Conservation (phyloP, 2,329 filamentous ascomycete species). For the Claviceps sp. region DNA sequence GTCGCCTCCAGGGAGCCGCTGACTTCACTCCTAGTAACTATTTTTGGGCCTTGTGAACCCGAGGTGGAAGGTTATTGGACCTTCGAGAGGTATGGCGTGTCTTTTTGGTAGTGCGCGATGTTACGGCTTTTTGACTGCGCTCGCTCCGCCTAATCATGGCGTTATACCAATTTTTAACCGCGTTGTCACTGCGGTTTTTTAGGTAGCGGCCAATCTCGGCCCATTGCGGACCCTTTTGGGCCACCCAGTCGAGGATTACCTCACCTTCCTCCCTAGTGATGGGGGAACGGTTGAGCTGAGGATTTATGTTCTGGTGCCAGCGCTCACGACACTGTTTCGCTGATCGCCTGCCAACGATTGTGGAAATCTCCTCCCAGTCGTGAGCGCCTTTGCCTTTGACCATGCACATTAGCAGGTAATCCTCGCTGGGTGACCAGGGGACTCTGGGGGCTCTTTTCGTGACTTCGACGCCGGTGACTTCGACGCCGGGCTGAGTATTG, state of each 20-base stretch:
- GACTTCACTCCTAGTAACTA: too few relatives aligned
- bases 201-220: slow-evolving; percentile 80
- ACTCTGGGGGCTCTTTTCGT: slow-evolving; percentile 34
- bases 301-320: slow-evolving; percentile 87
- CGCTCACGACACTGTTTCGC: slow-evolving; percentile 93
- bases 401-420: slow-evolving; percentile 54
- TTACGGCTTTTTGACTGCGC: slow-evolving; percentile 16
- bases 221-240: slow-evolving; percentile 74
- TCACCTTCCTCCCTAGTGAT: slow-evolving; percentile 58
- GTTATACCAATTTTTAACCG: slow-evolving; percentile 98
- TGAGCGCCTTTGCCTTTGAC: slow-evolving; percentile 59
- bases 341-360: slow-evolving; percentile 61
- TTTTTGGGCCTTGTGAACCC: too few relatives aligned
- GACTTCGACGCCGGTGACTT: slow-evolving; percentile 11
- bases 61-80: too few relatives aligned
- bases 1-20: neutral
- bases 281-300: slow-evolving; percentile 58
- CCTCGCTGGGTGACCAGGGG: slow-evolving; percentile 72
- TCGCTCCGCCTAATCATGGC: slow-evolving; percentile 74
- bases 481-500: neutral
- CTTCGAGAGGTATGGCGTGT: too few relatives aligned
- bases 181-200: slow-evolving; percentile 83
- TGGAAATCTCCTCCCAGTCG: slow-evolving; percentile 84
- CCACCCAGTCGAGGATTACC: slow-evolving; percentile 65
- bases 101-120: too few relatives aligned